These are phyloP conservation scores for Trebouxia sp. DNA, from an alignment of 139 green algal species.

Conservation along the genomic window DNA sequence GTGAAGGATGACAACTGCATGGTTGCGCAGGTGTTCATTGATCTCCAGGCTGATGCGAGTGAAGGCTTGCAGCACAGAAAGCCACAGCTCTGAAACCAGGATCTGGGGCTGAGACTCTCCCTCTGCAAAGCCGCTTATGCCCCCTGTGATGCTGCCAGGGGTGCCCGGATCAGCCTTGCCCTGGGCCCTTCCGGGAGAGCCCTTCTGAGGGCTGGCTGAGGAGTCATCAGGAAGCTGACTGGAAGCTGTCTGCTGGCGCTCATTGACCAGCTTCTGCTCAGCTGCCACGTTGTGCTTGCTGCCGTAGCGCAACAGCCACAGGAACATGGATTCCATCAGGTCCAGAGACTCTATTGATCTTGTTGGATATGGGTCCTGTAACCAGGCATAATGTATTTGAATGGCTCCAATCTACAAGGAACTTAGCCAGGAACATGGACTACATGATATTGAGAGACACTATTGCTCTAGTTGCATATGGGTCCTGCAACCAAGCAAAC, in stretches of 20 bases:
- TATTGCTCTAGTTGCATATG: too few species aligned
- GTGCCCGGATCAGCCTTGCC: not conserved
- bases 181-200: not conserved
- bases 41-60: slow-evolving; percentile 47
- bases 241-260: not conserved
- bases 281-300: not conserved
- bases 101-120: slow-evolving; percentile 27
- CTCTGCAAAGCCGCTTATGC: not conserved
- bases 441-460: too few species aligned
- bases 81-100: slow-evolving; percentile 63
- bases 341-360: slow-evolving; percentile 51
- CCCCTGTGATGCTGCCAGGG: slow-evolving; percentile 18
- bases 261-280: slow-evolving; percentile 3
- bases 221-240: not conserved
- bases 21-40: slow-evolving; percentile 57
- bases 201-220: slow-evolving; percentile 12
- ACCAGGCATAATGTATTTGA: too few species aligned
- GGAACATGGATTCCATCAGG: slow-evolving; percentile 53
- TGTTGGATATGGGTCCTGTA: slow-evolving; percentile 39
- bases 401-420: too few species aligned
- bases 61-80: slow-evolving; percentile 54
- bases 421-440: too few species aligned
- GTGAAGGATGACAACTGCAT: slow-evolving; percentile 32
- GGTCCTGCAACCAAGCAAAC: too few species aligned
- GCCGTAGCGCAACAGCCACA: slow-evolving; percentile 54